These are phyloP conservation scores for Kuraishia piskuri DNA, from an alignment of 805 yeast genomes.

Conservation along the genomic window DNA sequence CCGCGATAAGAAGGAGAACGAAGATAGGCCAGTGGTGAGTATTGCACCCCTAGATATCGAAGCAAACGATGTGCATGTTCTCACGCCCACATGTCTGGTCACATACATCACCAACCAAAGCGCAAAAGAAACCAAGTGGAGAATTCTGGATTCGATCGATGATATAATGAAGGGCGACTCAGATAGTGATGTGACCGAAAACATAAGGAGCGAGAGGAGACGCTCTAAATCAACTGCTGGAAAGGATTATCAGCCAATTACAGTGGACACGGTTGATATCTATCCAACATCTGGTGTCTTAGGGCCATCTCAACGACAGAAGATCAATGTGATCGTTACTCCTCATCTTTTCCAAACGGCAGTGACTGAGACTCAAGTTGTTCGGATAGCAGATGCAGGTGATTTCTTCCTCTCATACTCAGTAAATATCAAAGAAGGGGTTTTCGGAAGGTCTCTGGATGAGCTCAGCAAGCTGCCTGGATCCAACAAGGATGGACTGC, in stretches of 20 bases:
- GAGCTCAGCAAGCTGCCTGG: background rate
- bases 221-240: background rate
- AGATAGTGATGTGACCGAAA: background rate
- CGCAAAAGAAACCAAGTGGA: constrained; percentile 28
- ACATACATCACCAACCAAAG: constrained; percentile 27
- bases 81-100: constrained; percentile 12
- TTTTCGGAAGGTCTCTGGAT: constrained; percentile 23
- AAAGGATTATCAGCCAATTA: background rate
- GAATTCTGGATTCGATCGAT: constrained; percentile 18
- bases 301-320: constrained; percentile 12
- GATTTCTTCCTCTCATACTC: constrained; percentile 23
- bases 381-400: constrained; percentile 19
- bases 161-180: background rate
- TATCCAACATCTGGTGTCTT: background rate
- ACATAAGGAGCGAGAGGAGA: constrained; percentile 9
- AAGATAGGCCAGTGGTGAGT: constrained; percentile 29
- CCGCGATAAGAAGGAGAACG: constrained; percentile 35
- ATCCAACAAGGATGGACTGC: background rate
- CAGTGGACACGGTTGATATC: background rate
- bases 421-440: constrained; percentile 15
- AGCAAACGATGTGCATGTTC: constrained; percentile 16
- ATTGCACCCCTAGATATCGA: constrained; percentile 26
- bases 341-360: constrained; percentile 18
- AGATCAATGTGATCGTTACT: constrained; percentile 13
- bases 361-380: constrained; percentile 15